Evolutionary conservation across 139 green algal species (phyloP), one percentile per base, ranked within the genome.

Genomic region (Chlamydomonas schloesseri): DNA sequence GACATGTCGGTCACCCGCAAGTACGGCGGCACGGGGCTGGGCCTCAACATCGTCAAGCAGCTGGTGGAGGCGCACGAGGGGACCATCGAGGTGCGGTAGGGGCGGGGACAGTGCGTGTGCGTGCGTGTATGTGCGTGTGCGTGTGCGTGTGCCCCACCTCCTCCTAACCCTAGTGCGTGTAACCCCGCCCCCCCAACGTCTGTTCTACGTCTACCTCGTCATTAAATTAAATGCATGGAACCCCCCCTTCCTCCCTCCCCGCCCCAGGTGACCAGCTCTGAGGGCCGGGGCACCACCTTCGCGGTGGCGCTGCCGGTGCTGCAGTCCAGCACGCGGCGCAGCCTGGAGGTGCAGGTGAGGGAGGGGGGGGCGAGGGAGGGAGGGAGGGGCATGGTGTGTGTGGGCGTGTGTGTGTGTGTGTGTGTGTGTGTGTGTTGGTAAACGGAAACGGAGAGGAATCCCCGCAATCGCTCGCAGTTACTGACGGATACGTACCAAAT

Each of bases 1-100:
- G 95, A 97, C 89, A 95, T 95, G 89, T 91, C 71, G 29, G 91
- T 91, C 15, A 94, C 91, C 9, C 90, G 95, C 71, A 91, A 94
- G 71, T 97, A 97, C 83, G 95, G 95, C 47, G 95, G 95, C 28
- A 97, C 95, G 18, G 94, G 94, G 14, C 91, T 97, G 71, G 90
- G 93, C 20, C 85, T 97, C 23, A 94, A 92, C 84, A 90, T 96
- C 50, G 93, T 91, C 5, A 93, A 95, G 86, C 92, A 95, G 87
- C 86, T 96, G 58, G 91, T 96, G 74, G 82, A 90, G 57, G 91
- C 91, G 26, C 93, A 96, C 68, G 90, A 93, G 2, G 93, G 93
- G 0, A 64, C 17, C 23, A 95, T 96, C 53, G 65, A 3, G 11
- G 89, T 94, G 36, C 65, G 76, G 36, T 14, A 57, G 55, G n/a